These are phyloP conservation scores for Rhynchospora tenuis DNA, from an alignment of 176 grass and related monocot genomes.

Conservation along the genomic window DNA sequence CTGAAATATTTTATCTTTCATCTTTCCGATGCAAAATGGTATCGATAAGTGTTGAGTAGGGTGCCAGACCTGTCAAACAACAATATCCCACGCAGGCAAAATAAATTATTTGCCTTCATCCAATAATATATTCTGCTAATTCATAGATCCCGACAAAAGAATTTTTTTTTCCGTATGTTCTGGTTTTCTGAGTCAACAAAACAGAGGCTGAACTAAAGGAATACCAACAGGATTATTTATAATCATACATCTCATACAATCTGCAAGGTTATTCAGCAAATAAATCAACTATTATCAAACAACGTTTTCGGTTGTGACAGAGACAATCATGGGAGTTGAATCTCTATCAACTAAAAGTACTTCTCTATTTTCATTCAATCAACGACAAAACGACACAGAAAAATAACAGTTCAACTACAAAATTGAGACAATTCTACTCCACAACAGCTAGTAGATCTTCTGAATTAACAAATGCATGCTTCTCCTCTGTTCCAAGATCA, in stretches of 20 bases:
- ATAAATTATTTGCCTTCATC: not conserved
- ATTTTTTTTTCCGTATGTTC: too few species aligned
- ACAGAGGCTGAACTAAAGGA: not conserved
- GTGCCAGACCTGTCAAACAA: not conserved
- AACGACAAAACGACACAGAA: constrained; percentile 19
- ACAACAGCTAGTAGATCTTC: constrained; percentile 79
- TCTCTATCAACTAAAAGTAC: constrained; percentile 11
- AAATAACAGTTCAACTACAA: not conserved
- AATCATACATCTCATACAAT: not conserved
- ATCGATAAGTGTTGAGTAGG: not conserved
- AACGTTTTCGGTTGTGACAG: not conserved
- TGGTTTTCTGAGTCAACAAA: not conserved
- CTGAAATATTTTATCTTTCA: not conserved
- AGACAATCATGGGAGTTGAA: not conserved
- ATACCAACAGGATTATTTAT: not conserved
- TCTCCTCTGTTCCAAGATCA: constrained; percentile 71
- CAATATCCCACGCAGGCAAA: not conserved
- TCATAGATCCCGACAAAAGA: not conserved
- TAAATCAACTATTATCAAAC: not conserved
- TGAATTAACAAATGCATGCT: constrained; percentile 70
- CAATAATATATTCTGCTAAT: not conserved
- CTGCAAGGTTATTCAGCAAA: not conserved
- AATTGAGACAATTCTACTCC: constrained; percentile 38
- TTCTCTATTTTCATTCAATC: constrained; percentile 17
- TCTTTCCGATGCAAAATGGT: not conserved